Conservation (phyloP, 2,329 filamentous ascomycete genomes). For the Aspergillus hiratsukae region DNA sequence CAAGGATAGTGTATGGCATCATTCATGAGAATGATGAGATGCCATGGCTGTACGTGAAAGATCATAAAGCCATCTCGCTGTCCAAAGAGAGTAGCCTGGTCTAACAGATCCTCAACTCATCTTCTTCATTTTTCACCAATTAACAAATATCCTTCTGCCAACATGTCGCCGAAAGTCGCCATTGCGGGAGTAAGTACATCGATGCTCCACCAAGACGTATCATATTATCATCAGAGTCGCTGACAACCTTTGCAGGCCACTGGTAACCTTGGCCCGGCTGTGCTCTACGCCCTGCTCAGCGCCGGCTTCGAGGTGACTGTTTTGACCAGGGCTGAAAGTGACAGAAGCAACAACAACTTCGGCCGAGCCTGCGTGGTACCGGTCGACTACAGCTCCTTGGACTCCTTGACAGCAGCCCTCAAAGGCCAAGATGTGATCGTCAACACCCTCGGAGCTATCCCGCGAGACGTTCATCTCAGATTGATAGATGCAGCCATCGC, state of each 20-base stretch:
- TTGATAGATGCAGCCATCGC: constrained; percentile 10
- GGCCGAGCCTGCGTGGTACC: constrained; percentile 12
- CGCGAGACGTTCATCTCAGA: background rate
- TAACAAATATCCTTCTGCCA: no score
- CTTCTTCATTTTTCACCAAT: no score
- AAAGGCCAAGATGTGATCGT: constrained; percentile 28
- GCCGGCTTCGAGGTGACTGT: constrained; percentile 25
- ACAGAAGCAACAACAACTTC: constrained; percentile 5
- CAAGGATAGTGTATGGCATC: no score
- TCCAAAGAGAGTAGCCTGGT: no score
- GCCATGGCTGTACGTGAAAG: background rate
- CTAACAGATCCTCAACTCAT: no score
- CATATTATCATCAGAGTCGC: no score
- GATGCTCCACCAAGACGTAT: no score
- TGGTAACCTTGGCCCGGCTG: constrained; percentile 25
- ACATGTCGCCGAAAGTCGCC: no score
- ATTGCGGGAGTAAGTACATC: no score
- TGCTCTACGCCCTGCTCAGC: constrained; percentile 22
- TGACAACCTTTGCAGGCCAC: constrained; percentile 12
- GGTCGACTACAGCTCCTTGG: constrained; percentile 27
- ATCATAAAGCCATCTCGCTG: background rate
- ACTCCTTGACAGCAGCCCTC: constrained; percentile 21
- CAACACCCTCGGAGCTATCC: constrained; percentile 11
- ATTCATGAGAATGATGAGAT: background rate
- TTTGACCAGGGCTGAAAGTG: constrained; percentile 15